Evolutionary conservation across 768 basidiomycete species (phyloP).

Genomic region (Rhizopogon vinicolor): DNA sequence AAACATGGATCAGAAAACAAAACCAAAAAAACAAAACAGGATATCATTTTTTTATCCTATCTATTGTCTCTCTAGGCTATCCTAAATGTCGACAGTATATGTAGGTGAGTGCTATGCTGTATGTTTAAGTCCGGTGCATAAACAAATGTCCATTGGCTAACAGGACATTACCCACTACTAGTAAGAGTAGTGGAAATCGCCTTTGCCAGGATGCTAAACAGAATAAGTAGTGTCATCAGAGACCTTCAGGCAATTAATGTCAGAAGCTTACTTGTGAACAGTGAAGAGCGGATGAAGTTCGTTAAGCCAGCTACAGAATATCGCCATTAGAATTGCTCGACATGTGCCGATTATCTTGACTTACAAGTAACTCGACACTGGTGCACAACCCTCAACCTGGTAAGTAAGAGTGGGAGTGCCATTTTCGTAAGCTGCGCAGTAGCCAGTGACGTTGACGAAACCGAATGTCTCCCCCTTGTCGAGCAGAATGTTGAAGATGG

Average conservation of each 20-base stretch:
- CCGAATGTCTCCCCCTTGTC: slow-evolving; percentile 49
- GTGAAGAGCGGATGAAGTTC: slow-evolving; percentile 57
- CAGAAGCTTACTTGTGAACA: slow-evolving; percentile 48
- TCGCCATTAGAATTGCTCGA: not conserved
- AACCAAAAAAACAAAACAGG: too few relatives aligned
- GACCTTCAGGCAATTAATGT: not conserved
- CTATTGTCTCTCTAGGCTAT: too few relatives aligned
- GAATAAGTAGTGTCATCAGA: not conserved
- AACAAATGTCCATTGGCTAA: too few relatives aligned
- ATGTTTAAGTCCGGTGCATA: too few relatives aligned
- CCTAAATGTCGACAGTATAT: too few relatives aligned
- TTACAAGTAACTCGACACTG: slow-evolving; percentile 54
- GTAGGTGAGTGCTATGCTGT: too few relatives aligned
- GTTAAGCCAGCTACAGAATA: slow-evolving; percentile 50
- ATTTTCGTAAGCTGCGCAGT: slow-evolving; percentile 53
- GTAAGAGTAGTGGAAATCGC: slow-evolving; percentile 43
- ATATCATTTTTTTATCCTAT: too few relatives aligned
- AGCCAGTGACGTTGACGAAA: slow-evolving; percentile 57
- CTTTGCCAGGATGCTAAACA: slow-evolving; percentile 44
- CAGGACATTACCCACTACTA: not conserved
- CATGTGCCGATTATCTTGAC: slow-evolving; percentile 14
- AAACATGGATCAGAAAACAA: too few relatives aligned
- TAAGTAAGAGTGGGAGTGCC: slow-evolving; percentile 46
- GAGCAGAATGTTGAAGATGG: slow-evolving; percentile 54
- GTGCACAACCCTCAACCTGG: too few relatives aligned